These are phyloP conservation scores for Orbilia blumenaviensis DNA, from an alignment of 2,329 filamentous ascomycete genomes.

Conservation along the genomic window DNA sequence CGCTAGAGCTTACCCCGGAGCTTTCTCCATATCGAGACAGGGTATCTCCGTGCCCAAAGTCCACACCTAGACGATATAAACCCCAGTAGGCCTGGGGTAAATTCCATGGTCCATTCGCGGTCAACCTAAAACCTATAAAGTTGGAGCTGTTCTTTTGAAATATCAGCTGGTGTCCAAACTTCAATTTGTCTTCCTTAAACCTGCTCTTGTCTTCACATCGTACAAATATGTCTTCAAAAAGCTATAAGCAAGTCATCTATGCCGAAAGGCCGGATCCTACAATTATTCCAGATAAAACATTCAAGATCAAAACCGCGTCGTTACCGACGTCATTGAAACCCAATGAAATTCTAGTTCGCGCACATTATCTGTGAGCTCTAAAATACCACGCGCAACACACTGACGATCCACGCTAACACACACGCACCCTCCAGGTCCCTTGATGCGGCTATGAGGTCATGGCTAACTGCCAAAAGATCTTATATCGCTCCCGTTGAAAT, in stretches of 20 bases:
- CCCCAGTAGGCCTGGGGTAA: background rate
- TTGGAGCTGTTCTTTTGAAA: background rate
- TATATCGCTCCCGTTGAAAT: conserved; percentile 76
- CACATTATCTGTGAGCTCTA: conserved; percentile 55
- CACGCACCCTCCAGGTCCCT: conserved; percentile 71
- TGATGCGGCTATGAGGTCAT: conserved; percentile 79
- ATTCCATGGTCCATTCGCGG: background rate
- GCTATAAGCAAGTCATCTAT: conserved; percentile 67
- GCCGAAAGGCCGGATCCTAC: conserved; percentile 70
- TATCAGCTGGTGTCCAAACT: background rate
- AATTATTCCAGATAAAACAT: conserved; percentile 74
- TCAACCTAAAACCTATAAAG: conserved; percentile 10
- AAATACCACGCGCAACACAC: conserved; percentile 21
- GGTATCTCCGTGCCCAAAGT: background rate
- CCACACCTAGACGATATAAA: conserved; percentile 24
- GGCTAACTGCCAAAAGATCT: conserved; percentile 70
- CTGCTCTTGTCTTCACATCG: background rate
- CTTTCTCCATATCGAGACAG: conserved; percentile 42
- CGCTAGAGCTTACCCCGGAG: conserved; percentile 35
- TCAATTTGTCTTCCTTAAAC: background rate
- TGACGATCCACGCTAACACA: conserved; percentile 56
- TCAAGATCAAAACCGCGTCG: conserved; percentile 66
- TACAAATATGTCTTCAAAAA: conserved; percentile 54
- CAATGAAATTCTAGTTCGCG: conserved; percentile 70
- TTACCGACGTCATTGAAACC: conserved; percentile 65